These are phyloP conservation scores for Spathaspora jeffriesii DNA, from an alignment of 1,139 yeast genomes.

Conservation along the genomic window DNA sequence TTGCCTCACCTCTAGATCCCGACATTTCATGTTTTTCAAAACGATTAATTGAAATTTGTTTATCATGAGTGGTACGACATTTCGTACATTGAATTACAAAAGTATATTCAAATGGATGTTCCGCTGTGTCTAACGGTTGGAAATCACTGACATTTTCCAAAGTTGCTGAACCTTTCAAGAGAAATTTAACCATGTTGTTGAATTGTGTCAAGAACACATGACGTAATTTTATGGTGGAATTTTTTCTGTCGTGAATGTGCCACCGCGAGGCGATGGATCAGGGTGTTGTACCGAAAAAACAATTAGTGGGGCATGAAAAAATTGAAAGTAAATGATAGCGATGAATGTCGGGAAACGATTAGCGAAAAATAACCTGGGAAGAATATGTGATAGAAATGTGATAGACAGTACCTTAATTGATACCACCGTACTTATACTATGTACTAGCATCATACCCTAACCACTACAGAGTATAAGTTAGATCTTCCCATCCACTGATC, in stretches of 20 bases:
- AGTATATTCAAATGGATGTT: constrained; percentile 69
- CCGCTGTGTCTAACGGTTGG: constrained; percentile 61
- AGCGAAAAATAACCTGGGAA: neutral
- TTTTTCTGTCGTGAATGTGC: neutral
- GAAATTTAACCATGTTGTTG: constrained; percentile 37
- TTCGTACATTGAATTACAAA: constrained; percentile 74
- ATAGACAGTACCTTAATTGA: too few species aligned
- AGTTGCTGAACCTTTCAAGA: constrained; percentile 58
- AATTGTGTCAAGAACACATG: too few species aligned
- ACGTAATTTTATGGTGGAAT: too few species aligned
- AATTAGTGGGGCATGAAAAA: too few species aligned
- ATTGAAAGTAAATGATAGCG: neutral
- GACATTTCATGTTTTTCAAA: constrained; percentile 61
- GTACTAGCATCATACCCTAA: too few species aligned
- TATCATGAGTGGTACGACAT: constrained; percentile 78
- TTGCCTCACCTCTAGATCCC: constrained; percentile 83
- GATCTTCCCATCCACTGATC: neutral
- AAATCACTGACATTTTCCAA: constrained; percentile 64
- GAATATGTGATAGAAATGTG: too few species aligned
- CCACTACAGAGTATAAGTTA: too few species aligned
- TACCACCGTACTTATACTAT: too few species aligned
- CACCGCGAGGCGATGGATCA: too few species aligned
- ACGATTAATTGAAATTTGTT: constrained; percentile 70
- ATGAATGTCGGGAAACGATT: neutral
- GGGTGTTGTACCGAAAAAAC: too few species aligned